Percentiles rank a stretch among this genome's conserved stretches.
Evolutionary conservation across 176 grass and related monocot genomes (phyloP).

Genomic region (Eragrostis curvula): DNA sequence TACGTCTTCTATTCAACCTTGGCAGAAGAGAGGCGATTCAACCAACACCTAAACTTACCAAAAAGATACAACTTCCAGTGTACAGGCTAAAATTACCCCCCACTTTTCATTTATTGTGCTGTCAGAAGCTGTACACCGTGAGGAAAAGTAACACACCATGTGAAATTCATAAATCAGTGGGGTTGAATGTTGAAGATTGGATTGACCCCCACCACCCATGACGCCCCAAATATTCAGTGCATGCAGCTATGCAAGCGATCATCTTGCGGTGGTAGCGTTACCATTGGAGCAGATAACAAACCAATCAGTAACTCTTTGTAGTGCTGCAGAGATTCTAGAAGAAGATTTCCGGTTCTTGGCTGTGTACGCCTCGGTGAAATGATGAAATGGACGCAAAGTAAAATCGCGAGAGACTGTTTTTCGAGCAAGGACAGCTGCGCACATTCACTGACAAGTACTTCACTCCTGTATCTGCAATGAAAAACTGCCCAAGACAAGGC

Average conservation of each 20-base stretch:
- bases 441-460: conserved; percentile 17
- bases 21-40: conserved; percentile 30
- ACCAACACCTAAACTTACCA: conserved; percentile 41
- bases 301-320: neutral
- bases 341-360: neutral
- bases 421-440: neutral
- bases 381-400: neutral
- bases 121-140: conserved; percentile 28
- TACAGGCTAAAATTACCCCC: conserved; percentile 22
- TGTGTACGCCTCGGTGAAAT: neutral
- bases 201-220: neutral
- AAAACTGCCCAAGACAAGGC: conserved; percentile 14
- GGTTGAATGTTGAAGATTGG: conserved; percentile 42
- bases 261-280: neutral
- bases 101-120: conserved; percentile 56
- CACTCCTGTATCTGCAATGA: neutral
- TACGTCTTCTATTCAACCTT: neutral
- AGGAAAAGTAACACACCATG: conserved; percentile 48
- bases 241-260: too few relatives aligned
- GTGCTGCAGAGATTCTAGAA: neutral
- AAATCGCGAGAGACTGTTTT: neutral
- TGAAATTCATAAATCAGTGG: conserved; percentile 65
- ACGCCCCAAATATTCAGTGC: neutral
- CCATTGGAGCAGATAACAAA: neutral
- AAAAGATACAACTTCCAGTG: conserved; percentile 12